Base-by-base conservation (phyloP, 1,284 basidiomycete species). In the Mycosarcoma maydis region DNA sequence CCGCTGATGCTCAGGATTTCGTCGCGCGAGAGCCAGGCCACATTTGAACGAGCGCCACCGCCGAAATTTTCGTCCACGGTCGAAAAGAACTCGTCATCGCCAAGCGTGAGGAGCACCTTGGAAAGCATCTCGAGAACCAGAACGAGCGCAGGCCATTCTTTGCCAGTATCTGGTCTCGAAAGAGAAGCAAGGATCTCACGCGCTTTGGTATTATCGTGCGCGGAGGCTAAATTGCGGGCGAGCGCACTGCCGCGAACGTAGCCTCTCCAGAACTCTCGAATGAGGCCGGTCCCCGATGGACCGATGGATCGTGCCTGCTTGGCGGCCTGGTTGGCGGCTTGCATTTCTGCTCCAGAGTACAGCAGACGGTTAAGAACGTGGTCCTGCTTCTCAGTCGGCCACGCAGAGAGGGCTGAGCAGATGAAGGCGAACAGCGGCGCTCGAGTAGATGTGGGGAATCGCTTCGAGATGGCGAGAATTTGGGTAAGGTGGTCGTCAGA, bases 51-150 rank as follows among this genome's bases (percentile, higher is more conserved):
- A n/a, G 48, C 47, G 24, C 32, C 49, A 30, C 54, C 44, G 22
- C 52, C 45, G 19, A 46, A 40, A 14, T 14, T 33, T 5, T 47
- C 49, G 36, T 52, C 48, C 42, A 16, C 32, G 17, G 38, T 33
- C 22, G 88, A 87, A 79, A 94, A 94, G 83, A 98, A 98, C 82
- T 98, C 95, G 81, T 98, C 95, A 73, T 98, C 96, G 3, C 92
- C 92, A 85, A 98, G 91, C 0, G 94, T 92, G 34, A 94, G 85
- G 17, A 98, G 87, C 11, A 89, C 88, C 66, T 95, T 90, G 2
- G 88, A 87, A 81, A 97, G 95, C 17, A 97, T 83, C 53, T 94
- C 90, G 7, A 88, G 86, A 4, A 97, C 86, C 44, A 97, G 86
- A 3, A 98, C 83, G 2, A 98, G 83, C 2, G 90, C 85, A 0